phyloP scores from a whole-genome alignment of 1,284 basidiomycete species.

The Leccinum idahoense region DNA sequence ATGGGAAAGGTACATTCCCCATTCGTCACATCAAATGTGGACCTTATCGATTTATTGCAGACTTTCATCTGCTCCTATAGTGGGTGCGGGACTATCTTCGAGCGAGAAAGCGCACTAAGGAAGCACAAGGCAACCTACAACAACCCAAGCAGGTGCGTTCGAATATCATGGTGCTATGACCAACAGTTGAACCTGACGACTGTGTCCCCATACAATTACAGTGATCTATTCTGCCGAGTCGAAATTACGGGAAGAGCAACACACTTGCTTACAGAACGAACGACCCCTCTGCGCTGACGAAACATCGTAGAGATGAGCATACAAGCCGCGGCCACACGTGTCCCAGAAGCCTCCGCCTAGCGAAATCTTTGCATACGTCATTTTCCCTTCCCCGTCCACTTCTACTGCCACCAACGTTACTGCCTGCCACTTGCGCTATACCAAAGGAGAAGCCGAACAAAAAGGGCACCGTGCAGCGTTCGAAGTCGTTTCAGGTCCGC shows the following conservation, averaged over 20 bases:
- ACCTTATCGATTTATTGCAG: conserved; percentile 9
- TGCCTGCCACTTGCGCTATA: not conserved
- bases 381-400: not conserved
- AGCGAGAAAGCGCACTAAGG: conserved; percentile 15
- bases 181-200: not conserved
- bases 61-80: conserved; percentile 12
- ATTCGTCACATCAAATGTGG: not conserved
- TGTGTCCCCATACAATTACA: conserved; percentile 13
- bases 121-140: conserved; percentile 20
- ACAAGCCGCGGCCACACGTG: conserved; percentile 2
- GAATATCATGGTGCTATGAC: not conserved
- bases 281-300: conserved; percentile 27
- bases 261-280: conserved; percentile 19
- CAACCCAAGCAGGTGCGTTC: conserved; percentile 12
- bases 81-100: conserved; percentile 16
- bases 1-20: conserved; percentile 11
- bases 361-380: not conserved
- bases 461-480: not conserved
- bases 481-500: not conserved
- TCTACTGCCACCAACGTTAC: not conserved
- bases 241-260: conserved; percentile 7
- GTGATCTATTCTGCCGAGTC: not conserved
- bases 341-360: not conserved
- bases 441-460: not conserved
- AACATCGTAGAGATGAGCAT: conserved; percentile 24